Evolutionary conservation across 768 basidiomycete genomes (phyloP), one percentile per base, ranked within the genome.

Genomic region (Lactifluus echinatus): DNA sequence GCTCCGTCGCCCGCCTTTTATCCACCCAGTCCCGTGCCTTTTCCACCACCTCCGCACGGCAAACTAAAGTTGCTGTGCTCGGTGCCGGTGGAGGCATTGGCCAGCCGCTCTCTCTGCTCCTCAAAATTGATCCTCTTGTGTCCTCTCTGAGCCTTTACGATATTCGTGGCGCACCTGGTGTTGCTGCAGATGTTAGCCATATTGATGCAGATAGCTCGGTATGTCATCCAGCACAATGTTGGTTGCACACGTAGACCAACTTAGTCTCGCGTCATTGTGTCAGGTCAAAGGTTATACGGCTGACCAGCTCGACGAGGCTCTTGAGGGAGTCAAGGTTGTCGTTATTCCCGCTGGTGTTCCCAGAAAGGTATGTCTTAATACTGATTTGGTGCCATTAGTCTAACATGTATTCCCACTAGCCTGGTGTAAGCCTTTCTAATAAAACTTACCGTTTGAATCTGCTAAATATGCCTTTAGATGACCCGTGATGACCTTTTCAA

Each of bases 321-420:
- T 99, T 59, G 84, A 90, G 59, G 94, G 87, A 62, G 87, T 82
- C 57, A 79, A 97, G 73, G 89, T 98, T 61, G 85, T 98, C 64
- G 89, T 98, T 62, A 96, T 98, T 70, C 96, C 96, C 57, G 96
- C 96, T 74, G 96, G 96, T 82, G 95, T 99, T 61, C 96, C 96
- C 63, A 81, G 96, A 71, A 99, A 99, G 84, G 93, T 93, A 68
- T 66, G 73, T 37, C 44, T 19, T 50, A 24, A 33, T 29, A 33
- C 15, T 23, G 45, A 24, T n/a, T 40, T 40, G 12, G 23, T 56
- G 5, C 31, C 55, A 10, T 26, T 54, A 55, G 64, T 66, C 66
- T 76, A 48, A 66, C 65, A 63, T 52, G 63, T 66, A 40, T 58
- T 67, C 65, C 59, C 63, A n/a, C 34, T 67, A 91, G 89, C 89